A percentile compares a stretch with the other conserved stretches of the same genome.
These are phyloP conservation scores for Vanrija pseudolonga DNA, from an alignment of 1,284 basidiomycete genomes.

Conservation along the genomic window DNA sequence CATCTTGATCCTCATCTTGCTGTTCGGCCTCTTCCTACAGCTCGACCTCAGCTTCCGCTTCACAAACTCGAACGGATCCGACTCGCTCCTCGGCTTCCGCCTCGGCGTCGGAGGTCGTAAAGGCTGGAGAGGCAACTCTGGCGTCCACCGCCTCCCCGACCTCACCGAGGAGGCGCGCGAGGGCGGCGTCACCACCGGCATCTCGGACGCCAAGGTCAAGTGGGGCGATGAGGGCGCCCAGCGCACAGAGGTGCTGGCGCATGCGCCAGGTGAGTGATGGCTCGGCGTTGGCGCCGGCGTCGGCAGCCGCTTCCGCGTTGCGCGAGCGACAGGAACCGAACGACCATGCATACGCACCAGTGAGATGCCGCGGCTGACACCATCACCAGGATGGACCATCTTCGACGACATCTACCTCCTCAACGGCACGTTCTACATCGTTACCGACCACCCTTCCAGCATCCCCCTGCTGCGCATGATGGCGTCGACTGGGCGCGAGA, in stretches of 20 bases:
- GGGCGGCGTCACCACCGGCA: constrained; percentile 2
- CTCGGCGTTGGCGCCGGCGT: no score
- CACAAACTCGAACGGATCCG: constrained; percentile 29
- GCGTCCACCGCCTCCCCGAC: neutral
- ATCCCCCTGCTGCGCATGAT: constrained; percentile 50
- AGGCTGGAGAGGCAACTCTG: neutral
- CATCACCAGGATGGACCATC: constrained; percentile 62
- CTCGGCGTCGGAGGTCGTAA: constrained; percentile 28
- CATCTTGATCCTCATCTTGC: constrained; percentile 34
- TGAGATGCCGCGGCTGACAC: constrained; percentile 1
- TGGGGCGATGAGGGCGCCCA: constrained; percentile 40
- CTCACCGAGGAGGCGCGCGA: constrained; percentile 2
- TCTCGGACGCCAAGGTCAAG: constrained; percentile 33
- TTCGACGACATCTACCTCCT: constrained; percentile 62
- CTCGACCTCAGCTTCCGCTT: constrained; percentile 38
- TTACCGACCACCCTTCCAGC: constrained; percentile 47
- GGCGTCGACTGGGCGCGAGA: constrained; percentile 49
- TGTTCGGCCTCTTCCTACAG: constrained; percentile 44
- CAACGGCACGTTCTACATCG: constrained; percentile 51
- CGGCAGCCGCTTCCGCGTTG: no score
- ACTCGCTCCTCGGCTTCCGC: constrained; percentile 31
- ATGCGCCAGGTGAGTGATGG: constrained; percentile 49
- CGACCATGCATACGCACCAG: no score
- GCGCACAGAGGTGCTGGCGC: constrained; percentile 40
- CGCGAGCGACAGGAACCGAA: neutral